Percentiles rank a stretch among this genome's conserved stretches.
Evolutionary conservation across 352 stramenopile genomes (phyloP).

Genomic region (Phytophthora megakarya): DNA sequence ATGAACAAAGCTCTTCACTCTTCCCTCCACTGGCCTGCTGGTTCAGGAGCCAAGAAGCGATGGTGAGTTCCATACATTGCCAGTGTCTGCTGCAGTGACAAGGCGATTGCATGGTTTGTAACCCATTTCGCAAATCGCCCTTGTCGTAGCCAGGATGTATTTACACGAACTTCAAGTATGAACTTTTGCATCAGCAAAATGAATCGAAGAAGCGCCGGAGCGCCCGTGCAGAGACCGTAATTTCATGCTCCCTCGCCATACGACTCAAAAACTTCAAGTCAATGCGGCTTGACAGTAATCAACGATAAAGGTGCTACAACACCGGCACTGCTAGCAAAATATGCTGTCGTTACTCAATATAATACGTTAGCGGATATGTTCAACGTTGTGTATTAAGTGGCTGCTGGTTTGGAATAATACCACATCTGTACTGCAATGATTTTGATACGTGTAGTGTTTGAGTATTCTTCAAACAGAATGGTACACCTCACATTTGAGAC

Average conservation of each 20-base stretch:
- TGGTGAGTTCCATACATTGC: conserved; percentile 3
- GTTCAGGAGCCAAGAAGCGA: conserved; percentile 6
- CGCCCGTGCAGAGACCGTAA: conserved; percentile 16
- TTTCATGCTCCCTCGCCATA: background rate
- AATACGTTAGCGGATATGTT: too few relatives aligned
- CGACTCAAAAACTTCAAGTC: conserved; percentile 14
- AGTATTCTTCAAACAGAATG: too few relatives aligned
- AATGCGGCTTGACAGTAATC: conserved; percentile 2
- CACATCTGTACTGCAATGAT: too few relatives aligned
- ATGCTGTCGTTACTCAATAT: too few relatives aligned
- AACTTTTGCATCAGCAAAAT: conserved; percentile 15
- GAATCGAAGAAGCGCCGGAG: conserved; percentile 21
- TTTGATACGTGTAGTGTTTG: too few relatives aligned
- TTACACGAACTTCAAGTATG: conserved; percentile 24
- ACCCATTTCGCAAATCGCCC: conserved; percentile 13
- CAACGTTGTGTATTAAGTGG: too few relatives aligned
- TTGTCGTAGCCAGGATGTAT: conserved; percentile 11
- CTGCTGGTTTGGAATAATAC: too few relatives aligned
- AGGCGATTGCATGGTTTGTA: conserved; percentile 4
- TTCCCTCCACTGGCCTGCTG: conserved; percentile 1
- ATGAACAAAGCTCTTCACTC: conserved; percentile 16
- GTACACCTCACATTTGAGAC: too few relatives aligned
- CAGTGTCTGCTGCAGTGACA: conserved; percentile 10
- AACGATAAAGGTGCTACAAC: too few relatives aligned
- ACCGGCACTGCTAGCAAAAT: too few relatives aligned